These are phyloP conservation scores for Pseudevernia furfuracea DNA, from an alignment of 495 filamentous ascomycete species.

Conservation along the genomic window DNA sequence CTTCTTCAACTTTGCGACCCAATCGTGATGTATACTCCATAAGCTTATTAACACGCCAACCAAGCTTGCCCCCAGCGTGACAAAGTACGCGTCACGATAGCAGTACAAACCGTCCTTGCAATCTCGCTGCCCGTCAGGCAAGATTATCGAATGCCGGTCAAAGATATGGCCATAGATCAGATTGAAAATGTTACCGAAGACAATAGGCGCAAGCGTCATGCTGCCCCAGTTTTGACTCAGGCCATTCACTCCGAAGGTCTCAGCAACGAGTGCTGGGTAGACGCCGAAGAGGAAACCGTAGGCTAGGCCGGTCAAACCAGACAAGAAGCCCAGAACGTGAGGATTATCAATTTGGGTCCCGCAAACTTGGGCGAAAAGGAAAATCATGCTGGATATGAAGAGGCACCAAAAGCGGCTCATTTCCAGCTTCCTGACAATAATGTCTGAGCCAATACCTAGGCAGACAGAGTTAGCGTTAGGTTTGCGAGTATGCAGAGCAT, in stretches of 20 bases:
- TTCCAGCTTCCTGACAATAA: slow-evolving; percentile 69
- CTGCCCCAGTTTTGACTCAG: slow-evolving; percentile 88
- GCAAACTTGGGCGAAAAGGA: slow-evolving; percentile 71
- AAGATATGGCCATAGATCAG: slow-evolving; percentile 76
- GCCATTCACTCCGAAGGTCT: slow-evolving; percentile 86
- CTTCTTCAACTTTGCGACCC: slow-evolving; percentile 27
- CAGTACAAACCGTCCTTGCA: slow-evolving; percentile 75
- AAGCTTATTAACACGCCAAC: slow-evolving; percentile 62
- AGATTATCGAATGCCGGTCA: slow-evolving; percentile 67
- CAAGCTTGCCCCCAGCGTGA: slow-evolving; percentile 70
- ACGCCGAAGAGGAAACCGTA: slow-evolving; percentile 96
- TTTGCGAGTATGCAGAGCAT: background rate
- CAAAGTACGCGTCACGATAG: slow-evolving; percentile 71
- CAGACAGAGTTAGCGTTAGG: background rate
- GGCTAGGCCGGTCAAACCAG: slow-evolving; percentile 73
- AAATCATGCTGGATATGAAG: slow-evolving; percentile 66
- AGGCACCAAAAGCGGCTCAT: slow-evolving; percentile 87
- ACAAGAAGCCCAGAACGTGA: slow-evolving; percentile 66
- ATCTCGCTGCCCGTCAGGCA: slow-evolving; percentile 57
- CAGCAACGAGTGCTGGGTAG: slow-evolving; percentile 83
- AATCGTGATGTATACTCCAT: slow-evolving; percentile 69
- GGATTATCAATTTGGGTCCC: slow-evolving; percentile 77
- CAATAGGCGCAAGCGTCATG: slow-evolving; percentile 80
- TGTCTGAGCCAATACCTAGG: slow-evolving; percentile 78
- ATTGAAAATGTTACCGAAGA: slow-evolving; percentile 88